A percentile compares a stretch with the other conserved stretches of the same genome.
These are phyloP conservation scores for Colletotrichum eleusines DNA, from an alignment of 2,329 filamentous ascomycete genomes.

Conservation along the genomic window DNA sequence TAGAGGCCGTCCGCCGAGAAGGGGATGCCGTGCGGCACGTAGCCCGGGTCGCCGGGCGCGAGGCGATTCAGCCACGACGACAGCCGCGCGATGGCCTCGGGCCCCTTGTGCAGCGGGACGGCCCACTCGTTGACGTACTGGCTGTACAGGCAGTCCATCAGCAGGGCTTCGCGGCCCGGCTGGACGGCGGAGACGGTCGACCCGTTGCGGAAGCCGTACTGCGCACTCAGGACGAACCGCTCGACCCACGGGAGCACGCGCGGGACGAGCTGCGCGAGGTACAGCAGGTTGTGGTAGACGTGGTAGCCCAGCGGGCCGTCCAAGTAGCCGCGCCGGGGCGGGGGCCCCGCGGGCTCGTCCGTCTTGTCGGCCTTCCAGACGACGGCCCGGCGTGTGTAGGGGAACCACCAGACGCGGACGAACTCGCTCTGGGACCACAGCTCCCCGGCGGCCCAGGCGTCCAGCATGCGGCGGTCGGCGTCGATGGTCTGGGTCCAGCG, in stretches of 20 bases:
- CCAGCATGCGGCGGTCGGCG: conserved; percentile 75
- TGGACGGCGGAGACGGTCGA: conserved; percentile 80
- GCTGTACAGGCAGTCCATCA: conserved; percentile 99
- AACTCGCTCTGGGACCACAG: conserved; percentile 91
- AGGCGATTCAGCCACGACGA: conserved; percentile 84
- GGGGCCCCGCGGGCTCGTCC: conserved; percentile 67
- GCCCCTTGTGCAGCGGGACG: conserved; percentile 85
- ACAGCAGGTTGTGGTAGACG: conserved; percentile 92
- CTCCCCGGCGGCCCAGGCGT: conserved; percentile 75
- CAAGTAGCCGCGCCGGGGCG: conserved; percentile 81
- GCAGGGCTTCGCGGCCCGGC: conserved; percentile 80
- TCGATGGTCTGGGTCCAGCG: conserved; percentile 87
- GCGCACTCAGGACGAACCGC: conserved; percentile 97
- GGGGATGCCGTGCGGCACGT: conserved; percentile 77
- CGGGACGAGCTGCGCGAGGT: conserved; percentile 81
- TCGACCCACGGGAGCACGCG: conserved; percentile 88
- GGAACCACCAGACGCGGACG: conserved; percentile 97
- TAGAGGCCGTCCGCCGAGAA: conserved; percentile 84
- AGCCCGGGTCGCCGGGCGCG: conserved; percentile 71
- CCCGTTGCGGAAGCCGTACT: conserved; percentile 88
- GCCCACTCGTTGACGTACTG: conserved; percentile 99
- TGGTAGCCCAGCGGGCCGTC: conserved; percentile 86
- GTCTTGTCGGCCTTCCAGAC: conserved; percentile 91
- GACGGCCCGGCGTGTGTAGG: conserved; percentile 88
- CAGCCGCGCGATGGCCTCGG: conserved; percentile 85